Evolutionary conservation across 163 green algal species (phyloP), one percentile per base, ranked within the genome.

Genomic region (Scenedesmus sp.): DNA sequence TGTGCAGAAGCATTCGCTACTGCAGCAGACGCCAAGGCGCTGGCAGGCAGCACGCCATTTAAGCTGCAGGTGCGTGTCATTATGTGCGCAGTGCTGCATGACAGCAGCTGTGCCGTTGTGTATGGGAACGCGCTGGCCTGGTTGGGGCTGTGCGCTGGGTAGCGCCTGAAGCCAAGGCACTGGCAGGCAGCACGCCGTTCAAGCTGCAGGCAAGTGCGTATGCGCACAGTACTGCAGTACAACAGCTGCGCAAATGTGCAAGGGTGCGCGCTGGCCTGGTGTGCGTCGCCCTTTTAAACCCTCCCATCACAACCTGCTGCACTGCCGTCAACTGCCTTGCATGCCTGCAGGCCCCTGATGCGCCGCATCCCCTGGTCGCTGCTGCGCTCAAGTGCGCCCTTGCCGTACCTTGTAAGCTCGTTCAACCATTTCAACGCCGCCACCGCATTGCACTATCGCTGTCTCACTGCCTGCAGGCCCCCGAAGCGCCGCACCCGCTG

Each of bases 131-230:
- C 34, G 90, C 84, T 20, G 90, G 84, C 3, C 70, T 93, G n/a
- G 8, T 81, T 6, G 90, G 90, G 15, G 56, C 57, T 2, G 90
- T 93, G 12, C 62, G 56, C 4, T 93, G 90, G 90, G 90, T 73
- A 26, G 74, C 90, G 15, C 70, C 74, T 10, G 90, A 93, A 46
- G 90, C 84, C 4, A 93, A 93, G 84, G 84, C 84, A 3, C 84
- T 93, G n/a, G 70, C 90, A 16, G 90, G 83, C 34, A 93, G 90
- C 60, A 86, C 76, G 54, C 90, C 90, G 9, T 93, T 90, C 84
- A 84, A 64, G 56, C 84, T 93, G 70, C 60, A 76, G 88, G 88
- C 88, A 60, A 62, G 66, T n/a, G 10, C 34, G 34, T 46, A 46
- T 46, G 34, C 34, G 34, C 34, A 46, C 34, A 46, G 34, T 46